A percentile compares a stretch with the other conserved stretches of the same genome.
Conservation (phyloP, 495 filamentous ascomycete species). For the Hyaloscypha finlandica region DNA sequence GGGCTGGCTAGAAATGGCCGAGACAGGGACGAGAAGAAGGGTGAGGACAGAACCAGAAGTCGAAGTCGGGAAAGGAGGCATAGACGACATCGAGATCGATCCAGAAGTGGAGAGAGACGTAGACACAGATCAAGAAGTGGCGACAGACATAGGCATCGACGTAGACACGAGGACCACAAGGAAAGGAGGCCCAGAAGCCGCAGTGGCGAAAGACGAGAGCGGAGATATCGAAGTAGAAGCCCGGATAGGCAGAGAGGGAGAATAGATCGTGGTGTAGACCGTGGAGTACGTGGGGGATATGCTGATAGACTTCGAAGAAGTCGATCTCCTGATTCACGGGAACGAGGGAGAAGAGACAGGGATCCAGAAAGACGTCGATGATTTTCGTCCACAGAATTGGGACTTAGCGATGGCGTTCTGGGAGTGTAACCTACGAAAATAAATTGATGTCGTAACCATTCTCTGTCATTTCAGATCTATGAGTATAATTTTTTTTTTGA, state of each 20-base stretch:
- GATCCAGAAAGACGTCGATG: slow-evolving; percentile 15
- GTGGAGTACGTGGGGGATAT: slow-evolving; percentile 18
- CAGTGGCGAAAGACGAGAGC: slow-evolving; percentile 18
- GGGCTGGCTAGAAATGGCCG: slow-evolving; percentile 25
- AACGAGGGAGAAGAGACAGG: slow-evolving; percentile 15
- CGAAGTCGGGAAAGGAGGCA: slow-evolving; percentile 31
- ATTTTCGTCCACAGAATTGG: neutral
- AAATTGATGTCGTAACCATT: neutral
- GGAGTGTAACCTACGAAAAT: neutral
- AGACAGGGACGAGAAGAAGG: slow-evolving; percentile 13
- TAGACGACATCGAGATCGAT: slow-evolving; percentile 28
- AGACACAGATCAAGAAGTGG: slow-evolving; percentile 24
- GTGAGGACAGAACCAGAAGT: slow-evolving; percentile 24
- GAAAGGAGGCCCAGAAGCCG: slow-evolving; percentile 25
- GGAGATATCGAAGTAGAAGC: slow-evolving; percentile 25
- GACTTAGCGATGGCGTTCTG: slow-evolving; percentile 26
- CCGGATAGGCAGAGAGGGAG: slow-evolving; percentile 17
- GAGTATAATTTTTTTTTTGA: neutral
- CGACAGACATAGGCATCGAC: slow-evolving; percentile 15
- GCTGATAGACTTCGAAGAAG: slow-evolving; percentile 21
- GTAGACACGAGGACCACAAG: slow-evolving; percentile 16
- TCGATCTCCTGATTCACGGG: slow-evolving; percentile 19
- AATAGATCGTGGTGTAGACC: slow-evolving; percentile 16
- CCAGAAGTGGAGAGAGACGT: slow-evolving; percentile 26
- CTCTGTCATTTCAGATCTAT: neutral